These are phyloP conservation scores for Alternaria sp. DNA, from an alignment of 2,329 filamentous ascomycete genomes.

Conservation along the genomic window DNA sequence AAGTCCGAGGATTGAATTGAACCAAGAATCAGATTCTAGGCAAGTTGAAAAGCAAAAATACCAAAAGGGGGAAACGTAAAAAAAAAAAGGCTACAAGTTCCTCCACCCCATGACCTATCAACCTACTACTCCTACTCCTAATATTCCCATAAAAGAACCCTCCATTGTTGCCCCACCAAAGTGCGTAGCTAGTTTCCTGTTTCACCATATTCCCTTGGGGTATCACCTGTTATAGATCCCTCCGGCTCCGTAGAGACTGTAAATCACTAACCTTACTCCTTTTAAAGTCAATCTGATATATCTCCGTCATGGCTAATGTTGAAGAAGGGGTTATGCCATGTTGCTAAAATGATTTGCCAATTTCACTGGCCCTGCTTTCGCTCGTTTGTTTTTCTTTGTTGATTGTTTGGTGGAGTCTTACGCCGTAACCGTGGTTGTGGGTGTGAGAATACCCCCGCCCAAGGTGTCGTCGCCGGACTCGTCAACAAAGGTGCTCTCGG, in stretches of 20 bases:
- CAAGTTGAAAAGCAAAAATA: too few species aligned
- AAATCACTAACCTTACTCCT: neutral
- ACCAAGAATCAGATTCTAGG: neutral
- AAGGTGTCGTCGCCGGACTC: slow-evolving; percentile 34
- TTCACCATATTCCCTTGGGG: neutral
- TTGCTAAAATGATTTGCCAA: neutral
- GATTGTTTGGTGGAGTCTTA: neutral
- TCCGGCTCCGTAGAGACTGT: neutral
- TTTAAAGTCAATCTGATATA: neutral
- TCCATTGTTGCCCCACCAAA: neutral
- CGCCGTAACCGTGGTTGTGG: slow-evolving; percentile 22
- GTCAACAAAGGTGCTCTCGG: slow-evolving; percentile 37
- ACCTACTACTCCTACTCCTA: slow-evolving; percentile 1
- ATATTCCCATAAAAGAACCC: neutral
- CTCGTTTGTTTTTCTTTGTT: neutral
- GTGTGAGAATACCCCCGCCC: slow-evolving; percentile 28
- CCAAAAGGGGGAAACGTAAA: too few species aligned
- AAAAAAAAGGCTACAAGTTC: neutral
- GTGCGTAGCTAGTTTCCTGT: neutral
- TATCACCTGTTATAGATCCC: slow-evolving; percentile 1
- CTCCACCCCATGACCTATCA: neutral
- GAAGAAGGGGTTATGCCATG: neutral
- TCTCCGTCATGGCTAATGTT: neutral
- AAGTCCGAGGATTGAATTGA: neutral
- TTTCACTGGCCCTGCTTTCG: neutral